Conservation (phyloP, 2,329 filamentous ascomycete genomes). For the Apiospora pterosperma region DNA sequence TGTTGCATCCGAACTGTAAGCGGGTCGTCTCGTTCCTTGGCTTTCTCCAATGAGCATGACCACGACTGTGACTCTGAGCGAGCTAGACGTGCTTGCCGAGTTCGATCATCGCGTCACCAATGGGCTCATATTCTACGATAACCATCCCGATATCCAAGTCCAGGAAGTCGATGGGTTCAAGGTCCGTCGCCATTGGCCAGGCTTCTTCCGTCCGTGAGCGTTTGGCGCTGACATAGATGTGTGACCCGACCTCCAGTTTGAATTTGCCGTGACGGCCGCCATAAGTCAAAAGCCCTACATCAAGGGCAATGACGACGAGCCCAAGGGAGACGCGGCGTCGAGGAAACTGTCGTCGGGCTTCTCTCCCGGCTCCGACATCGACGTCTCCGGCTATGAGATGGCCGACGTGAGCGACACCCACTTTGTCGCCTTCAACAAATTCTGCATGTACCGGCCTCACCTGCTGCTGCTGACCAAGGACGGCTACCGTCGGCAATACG, state of each 20-base stretch:
- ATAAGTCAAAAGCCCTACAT: conserved; percentile 13
- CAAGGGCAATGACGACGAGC: conserved; percentile 15
- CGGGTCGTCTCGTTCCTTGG: neutral
- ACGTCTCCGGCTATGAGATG: conserved; percentile 38
- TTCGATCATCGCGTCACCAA: conserved; percentile 19
- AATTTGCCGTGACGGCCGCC: conserved; percentile 10
- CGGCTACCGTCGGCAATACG: conserved; percentile 42
- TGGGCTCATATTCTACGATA: conserved; percentile 19
- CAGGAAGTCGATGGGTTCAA: conserved; percentile 9
- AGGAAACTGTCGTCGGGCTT: conserved; percentile 9
- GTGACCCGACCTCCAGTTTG: conserved; percentile 11
- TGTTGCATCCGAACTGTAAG: neutral
- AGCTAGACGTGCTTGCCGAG: conserved; percentile 14
- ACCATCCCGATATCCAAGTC: conserved; percentile 11
- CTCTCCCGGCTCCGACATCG: conserved; percentile 37
- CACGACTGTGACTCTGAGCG: conserved; percentile 9
- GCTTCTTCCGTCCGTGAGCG: neutral
- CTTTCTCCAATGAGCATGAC: neutral
- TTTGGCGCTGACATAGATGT: neutral
- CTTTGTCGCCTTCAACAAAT: conserved; percentile 44
- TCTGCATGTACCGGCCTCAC: conserved; percentile 44
- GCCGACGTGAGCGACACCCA: conserved; percentile 37
- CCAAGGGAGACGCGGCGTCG: neutral
- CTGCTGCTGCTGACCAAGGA: conserved; percentile 43
- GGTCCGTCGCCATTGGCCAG: neutral